Percentiles rank a stretch among this genome's conserved stretches.
These are phyloP conservation scores for Physaria fendleri DNA, from an alignment of 345 rosid genomes.

Conservation along the genomic window DNA sequence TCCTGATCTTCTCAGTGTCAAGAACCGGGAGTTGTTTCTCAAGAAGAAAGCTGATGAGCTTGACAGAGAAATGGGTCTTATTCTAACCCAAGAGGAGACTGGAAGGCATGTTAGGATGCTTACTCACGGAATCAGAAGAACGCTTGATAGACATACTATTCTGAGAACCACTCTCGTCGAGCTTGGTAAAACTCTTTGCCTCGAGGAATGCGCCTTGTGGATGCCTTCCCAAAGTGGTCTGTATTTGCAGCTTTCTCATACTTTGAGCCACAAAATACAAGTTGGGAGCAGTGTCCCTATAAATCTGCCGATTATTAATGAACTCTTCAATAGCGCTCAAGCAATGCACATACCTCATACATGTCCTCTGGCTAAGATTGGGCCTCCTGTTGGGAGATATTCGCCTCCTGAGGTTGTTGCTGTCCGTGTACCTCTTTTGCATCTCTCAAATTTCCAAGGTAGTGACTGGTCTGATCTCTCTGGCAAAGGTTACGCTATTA, in stretches of 20 bases:
- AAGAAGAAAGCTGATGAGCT: conserved; percentile 86
- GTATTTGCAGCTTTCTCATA: conserved; percentile 66
- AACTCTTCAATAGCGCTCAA: conserved; percentile 58
- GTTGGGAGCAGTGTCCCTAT: conserved; percentile 60
- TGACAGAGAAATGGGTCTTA: conserved; percentile 84
- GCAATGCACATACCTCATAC: conserved; percentile 67
- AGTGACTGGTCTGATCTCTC: conserved; percentile 80
- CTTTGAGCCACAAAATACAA: conserved; percentile 54
- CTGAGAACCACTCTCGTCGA: conserved; percentile 87
- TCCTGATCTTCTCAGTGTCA: conserved; percentile 78
- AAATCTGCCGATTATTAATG: conserved; percentile 48
- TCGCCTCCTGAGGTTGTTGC: conserved; percentile 75
- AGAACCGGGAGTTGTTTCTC: conserved; percentile 69
- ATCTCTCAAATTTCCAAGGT: conserved; percentile 75
- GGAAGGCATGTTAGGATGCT: conserved; percentile 94
- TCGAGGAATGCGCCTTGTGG: conserved; percentile 94
- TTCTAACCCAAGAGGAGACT: conserved; percentile 86
- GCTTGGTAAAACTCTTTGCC: conserved; percentile 67
- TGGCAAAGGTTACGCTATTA: conserved; percentile 68
- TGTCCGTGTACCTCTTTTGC: conserved; percentile 87
- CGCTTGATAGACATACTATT: conserved; percentile 78
- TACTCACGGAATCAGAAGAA: conserved; percentile 93
- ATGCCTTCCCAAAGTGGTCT: conserved; percentile 74
- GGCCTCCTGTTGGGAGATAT: conserved; percentile 59
- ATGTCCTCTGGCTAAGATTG: conserved; percentile 70